Evolutionary conservation across 2,329 filamentous ascomycete species (phyloP), one percentile per base, ranked within the genome.

Genomic region (Ophiostoma ulmi): DNA sequence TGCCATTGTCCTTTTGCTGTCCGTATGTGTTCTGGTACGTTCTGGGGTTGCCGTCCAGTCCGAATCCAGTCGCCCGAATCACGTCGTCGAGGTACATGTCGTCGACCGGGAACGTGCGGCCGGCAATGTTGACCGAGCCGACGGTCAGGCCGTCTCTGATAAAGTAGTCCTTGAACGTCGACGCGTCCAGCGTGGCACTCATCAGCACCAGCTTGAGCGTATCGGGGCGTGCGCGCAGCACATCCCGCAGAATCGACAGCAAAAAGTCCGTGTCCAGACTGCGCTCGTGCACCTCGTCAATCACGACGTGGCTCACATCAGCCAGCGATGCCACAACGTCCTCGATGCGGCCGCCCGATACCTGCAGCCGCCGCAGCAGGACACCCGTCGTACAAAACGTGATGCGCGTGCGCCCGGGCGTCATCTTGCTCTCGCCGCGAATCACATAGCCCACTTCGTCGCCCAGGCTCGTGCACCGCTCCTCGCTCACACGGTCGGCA

Each of bases 301-400:
- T 93, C 22, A 98, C 91, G 8, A 99, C 88, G 78, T 99, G 95
- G 75, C 92, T 97, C 73, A 99, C 90, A 79, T 97, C 92, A 6
- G 92, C 91, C 66, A 99, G 80, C 55, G 93, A 92, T 26, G 90
- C 87, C 69, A 92, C 86, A 0, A 97, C 89, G 77, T 97, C 92
- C 35, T 94, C 90, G 14, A 90, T 87, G 39, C 88, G 86, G 6
- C 91, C 92, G 68, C 93, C 92, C 4, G 92, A 94, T 0, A 92
- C 95, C 80, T 99, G 95, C n/a, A 99, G 84, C 14, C 94, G 89
- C 73, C 95, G 86, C 22, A 99, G 85, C 52, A 99, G 83, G 2
- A 99, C 93, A 87, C 94, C 94, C 11, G 94, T 97, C 0, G 94
- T 99, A 73, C 97, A 92, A 77, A 98, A 98, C 0, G 92, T 97